These are phyloP conservation scores for Botrytis pseudocinerea DNA, from an alignment of 2,329 filamentous ascomycete species.

Conservation along the genomic window DNA sequence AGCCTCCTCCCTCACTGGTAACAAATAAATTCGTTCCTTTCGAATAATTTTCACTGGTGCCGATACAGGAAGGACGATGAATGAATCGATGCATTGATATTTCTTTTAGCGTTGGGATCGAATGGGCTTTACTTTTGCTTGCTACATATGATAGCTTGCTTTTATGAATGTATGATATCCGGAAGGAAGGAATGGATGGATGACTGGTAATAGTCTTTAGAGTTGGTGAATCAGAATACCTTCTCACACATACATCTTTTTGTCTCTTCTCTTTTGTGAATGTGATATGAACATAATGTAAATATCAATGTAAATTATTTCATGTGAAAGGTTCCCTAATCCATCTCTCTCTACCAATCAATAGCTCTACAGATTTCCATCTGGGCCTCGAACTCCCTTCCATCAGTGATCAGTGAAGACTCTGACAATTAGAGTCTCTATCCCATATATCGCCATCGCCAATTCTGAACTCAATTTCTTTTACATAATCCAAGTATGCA, in stretches of 20 bases:
- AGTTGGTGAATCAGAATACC: not conserved
- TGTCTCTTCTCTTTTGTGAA: not conserved
- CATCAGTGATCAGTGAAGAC: not conserved
- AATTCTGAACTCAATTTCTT: not conserved
- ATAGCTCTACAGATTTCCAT: not conserved
- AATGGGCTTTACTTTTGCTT: not conserved
- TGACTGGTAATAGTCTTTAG: not conserved
- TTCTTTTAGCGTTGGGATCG: slow-evolving; percentile 10
- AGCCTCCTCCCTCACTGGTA: slow-evolving; percentile 16
- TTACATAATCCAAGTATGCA: not conserved
- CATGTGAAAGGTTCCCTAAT: not conserved
- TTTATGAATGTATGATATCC: not conserved
- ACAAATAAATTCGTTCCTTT: not conserved
- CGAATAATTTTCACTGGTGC: not conserved
- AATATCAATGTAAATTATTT: not conserved
- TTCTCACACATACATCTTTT: not conserved
- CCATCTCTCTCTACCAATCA: not conserved
- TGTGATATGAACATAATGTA: not conserved
- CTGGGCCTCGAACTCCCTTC: not conserved
- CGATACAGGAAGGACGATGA: not conserved
- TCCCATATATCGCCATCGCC: not conserved
- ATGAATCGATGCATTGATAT: not conserved
- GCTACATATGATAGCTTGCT: not conserved
- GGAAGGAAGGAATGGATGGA: not conserved
- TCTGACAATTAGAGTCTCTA: not conserved